Percentiles rank a stretch among this genome's conserved stretches.
These are phyloP conservation scores for Blepharisma stoltei DNA, from an alignment of 73 alveolate species.

Conservation along the genomic window DNA sequence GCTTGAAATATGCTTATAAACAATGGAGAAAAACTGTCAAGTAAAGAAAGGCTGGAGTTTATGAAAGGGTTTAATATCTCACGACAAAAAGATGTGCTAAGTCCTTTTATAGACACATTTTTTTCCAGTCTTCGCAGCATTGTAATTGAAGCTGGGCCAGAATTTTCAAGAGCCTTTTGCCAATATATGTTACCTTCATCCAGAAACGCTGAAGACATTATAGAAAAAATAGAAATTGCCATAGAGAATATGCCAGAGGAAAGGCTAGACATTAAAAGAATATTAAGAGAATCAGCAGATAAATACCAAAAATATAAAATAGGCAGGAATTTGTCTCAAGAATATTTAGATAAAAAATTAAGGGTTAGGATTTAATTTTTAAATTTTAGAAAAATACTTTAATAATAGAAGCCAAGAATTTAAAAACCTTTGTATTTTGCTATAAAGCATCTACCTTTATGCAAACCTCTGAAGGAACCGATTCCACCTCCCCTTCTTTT, in stretches of 20 bases:
- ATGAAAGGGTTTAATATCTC: neutral
- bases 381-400: too few relatives aligned
- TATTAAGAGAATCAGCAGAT: neutral
- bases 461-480: too few relatives aligned
- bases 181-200: neutral
- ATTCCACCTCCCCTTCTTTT: too few relatives aligned
- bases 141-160: neutral
- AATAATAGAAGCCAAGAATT: too few relatives aligned
- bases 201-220: neutral
- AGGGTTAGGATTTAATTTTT: too few relatives aligned
- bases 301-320: neutral
- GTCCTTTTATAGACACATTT: neutral
- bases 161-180: conserved; percentile 6
- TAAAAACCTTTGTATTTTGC: too few relatives aligned
- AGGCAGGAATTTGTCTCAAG: neutral
- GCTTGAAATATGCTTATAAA: conserved; percentile 41
- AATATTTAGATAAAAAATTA: neutral
- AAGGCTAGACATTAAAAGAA: neutral
- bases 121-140: neutral
- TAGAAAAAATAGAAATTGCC: neutral
- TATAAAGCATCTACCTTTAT: too few relatives aligned
- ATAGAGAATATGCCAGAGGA: neutral
- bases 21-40: conserved; percentile 32
- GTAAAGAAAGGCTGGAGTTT: neutral
- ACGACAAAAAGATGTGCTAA: neutral